Percentiles rank a stretch among this genome's conserved stretches.
phyloP scores from a whole-genome alignment of 108 stramenopile genomes.

The Aurantiochytrium sp. region DNA sequence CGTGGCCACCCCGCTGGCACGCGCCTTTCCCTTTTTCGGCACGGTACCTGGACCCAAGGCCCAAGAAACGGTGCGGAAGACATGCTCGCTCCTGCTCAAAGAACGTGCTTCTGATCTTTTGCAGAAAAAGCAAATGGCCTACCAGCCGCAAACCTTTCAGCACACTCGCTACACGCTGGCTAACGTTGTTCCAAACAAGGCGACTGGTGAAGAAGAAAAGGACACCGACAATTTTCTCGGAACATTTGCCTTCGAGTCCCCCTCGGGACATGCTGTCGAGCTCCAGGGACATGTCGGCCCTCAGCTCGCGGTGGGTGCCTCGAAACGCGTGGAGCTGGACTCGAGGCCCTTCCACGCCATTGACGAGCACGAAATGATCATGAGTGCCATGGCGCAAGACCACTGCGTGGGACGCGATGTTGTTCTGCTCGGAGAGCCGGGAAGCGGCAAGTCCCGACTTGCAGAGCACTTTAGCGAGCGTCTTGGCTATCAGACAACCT shows the following conservation, averaged over 20 bases:
- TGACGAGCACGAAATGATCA: background rate
- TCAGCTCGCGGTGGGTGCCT: background rate
- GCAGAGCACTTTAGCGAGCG: conserved; percentile 41
- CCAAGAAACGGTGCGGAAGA: background rate
- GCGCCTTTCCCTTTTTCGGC: background rate
- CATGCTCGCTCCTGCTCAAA: background rate
- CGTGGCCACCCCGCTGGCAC: background rate
- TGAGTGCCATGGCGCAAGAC: conserved; percentile 19
- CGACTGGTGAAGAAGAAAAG: background rate
- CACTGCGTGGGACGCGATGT: conserved; percentile 43
- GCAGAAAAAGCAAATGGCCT: background rate
- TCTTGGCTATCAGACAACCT: conserved; percentile 44
- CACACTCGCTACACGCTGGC: background rate
- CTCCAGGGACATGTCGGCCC: background rate
- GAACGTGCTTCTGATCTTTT: background rate
- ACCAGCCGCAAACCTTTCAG: background rate
- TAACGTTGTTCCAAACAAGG: background rate
- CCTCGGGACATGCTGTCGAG: background rate
- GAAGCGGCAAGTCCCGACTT: conserved; percentile 60
- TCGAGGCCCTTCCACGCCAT: background rate
- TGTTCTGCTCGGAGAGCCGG: conserved; percentile 57
- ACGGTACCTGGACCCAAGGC: background rate
- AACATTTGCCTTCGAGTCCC: no score
- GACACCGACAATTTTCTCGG: no score
- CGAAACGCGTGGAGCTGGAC: background rate